Base-by-base conservation (phyloP, 2,329 filamentous ascomycete genomes). In the Ramularia endophylla region DNA sequence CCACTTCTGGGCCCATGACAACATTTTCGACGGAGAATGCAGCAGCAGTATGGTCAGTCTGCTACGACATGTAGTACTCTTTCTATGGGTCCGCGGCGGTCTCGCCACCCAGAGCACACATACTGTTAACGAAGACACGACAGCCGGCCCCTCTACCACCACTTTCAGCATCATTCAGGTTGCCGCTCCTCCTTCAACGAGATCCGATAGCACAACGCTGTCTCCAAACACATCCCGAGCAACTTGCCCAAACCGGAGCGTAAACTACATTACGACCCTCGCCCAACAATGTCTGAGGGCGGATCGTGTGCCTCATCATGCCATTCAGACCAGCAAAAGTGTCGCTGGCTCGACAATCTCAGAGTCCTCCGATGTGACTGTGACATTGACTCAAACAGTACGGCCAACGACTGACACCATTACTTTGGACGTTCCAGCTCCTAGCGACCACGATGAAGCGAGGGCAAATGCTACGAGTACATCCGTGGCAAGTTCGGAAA, bases 181-280 rank as follows among this genome's bases (percentile, higher is more conserved):
- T 34, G 32, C 36, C 15, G 16, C 8, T 19, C 25, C 18, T 25
- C 12, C 17, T 27, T 13, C 19, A 16, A 31, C 25, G 6, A 16
- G 8, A 6, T 34, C 16, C 25, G 32, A 27, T 12, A 37, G 33
- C 13, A 31, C 36, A 16, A 39, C 41, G 30, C 31, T 30, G 13
- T 40, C 19, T 17, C 28, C 44, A 7, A 48, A 27, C 13, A 27
- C 36, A 16, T 41, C 43, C 16, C 50, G 38, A 36, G 48, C 61
- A 15, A 69, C 65, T 36, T 75, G 71, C 58, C 65, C 64, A 9
- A 71, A 63, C 46, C 76, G 77, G 52, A 87, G 82, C 1, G 80
- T 87, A 59, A 89, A 90, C 64, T 87, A 89, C 64, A 86, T 90
- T 48, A 89, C 84, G 8, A 80, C 77, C 2, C 67, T 89, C 28